Percentiles rank a stretch among this genome's conserved stretches.
phyloP scores from a whole-genome alignment of 257 asterid genomes.

The Plantago major region DNA sequence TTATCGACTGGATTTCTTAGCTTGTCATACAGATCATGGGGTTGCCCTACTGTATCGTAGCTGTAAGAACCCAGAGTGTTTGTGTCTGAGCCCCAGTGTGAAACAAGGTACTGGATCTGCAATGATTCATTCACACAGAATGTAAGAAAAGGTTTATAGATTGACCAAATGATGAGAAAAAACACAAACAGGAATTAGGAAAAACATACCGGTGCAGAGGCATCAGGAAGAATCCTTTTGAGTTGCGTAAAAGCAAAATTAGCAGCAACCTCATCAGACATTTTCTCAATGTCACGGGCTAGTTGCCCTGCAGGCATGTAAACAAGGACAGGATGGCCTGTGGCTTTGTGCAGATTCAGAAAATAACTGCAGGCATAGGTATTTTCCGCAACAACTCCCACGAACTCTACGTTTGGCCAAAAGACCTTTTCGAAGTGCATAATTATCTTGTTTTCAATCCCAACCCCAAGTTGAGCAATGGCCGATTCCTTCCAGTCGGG shows the following conservation, averaged over 20 bases:
- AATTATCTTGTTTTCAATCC: constrained; percentile 93
- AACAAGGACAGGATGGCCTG: constrained; percentile 86
- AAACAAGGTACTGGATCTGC: constrained; percentile 80
- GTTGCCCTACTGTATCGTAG: constrained; percentile 68
- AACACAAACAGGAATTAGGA: neutral
- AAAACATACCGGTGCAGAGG: constrained; percentile 68
- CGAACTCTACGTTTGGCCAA: constrained; percentile 97
- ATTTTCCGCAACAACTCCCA: constrained; percentile 90
- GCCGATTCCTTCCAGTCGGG: constrained; percentile 97
- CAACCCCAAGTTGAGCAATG: constrained; percentile 77
- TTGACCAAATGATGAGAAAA: neutral
- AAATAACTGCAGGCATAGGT: constrained; percentile 87
- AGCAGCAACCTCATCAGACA: constrained; percentile 87
- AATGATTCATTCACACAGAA: constrained; percentile 6
- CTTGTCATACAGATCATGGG: constrained; percentile 80
- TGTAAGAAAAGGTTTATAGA: neutral
- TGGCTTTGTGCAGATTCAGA: constrained; percentile 95
- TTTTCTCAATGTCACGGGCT: constrained; percentile 86
- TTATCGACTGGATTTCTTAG: constrained; percentile 79
- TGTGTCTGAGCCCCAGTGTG: constrained; percentile 78
- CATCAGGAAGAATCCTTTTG: constrained; percentile 75
- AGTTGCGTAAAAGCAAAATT: constrained; percentile 76
- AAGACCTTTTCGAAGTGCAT: constrained; percentile 73
- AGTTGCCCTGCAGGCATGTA: constrained; percentile 95
- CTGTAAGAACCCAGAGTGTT: constrained; percentile 83